phyloP scores from a whole-genome alignment of 768 basidiomycete species.

The Calocybe indica region DNA sequence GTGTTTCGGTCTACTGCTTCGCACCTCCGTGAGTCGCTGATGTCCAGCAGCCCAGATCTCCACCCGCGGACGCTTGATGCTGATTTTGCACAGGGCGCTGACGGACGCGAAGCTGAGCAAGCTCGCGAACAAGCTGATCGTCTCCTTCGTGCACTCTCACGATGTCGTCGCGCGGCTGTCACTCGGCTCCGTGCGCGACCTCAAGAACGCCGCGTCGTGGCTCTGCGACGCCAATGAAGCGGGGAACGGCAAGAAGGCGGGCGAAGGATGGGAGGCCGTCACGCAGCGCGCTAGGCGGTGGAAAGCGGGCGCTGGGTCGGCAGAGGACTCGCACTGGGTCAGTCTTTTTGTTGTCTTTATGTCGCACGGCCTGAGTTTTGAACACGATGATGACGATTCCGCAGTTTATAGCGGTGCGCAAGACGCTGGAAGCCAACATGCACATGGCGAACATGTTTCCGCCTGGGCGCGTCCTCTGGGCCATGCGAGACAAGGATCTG shows the following conservation, averaged over 20 bases:
- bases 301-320: slow-evolving; percentile 49
- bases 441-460: slow-evolving; percentile 65
- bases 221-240: slow-evolving; percentile 63
- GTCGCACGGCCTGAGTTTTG: background rate
- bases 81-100: slow-evolving; percentile 40
- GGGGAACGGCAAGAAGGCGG: slow-evolving; percentile 35
- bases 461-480: slow-evolving; percentile 77
- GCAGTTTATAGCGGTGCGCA: slow-evolving; percentile 75
- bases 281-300: slow-evolving; percentile 46
- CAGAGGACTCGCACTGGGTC: slow-evolving; percentile 56
- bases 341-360: slow-evolving; percentile 7
- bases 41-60: background rate
- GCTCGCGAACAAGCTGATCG: slow-evolving; percentile 57
- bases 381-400: background rate
- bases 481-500: slow-evolving; percentile 65
- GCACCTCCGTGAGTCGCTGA: slow-evolving; percentile 60
- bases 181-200: slow-evolving; percentile 70
- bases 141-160: slow-evolving; percentile 78
- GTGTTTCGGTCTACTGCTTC: slow-evolving; percentile 72
- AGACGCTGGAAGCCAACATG: slow-evolving; percentile 86
- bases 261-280: slow-evolving; percentile 48
- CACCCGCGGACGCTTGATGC: background rate
- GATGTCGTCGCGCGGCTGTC: slow-evolving; percentile 78
- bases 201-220: slow-evolving; percentile 71
- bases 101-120: slow-evolving; percentile 54